Conservation (phyloP, 495 filamentous ascomycete genomes). For the Penicillium ucsense region DNA sequence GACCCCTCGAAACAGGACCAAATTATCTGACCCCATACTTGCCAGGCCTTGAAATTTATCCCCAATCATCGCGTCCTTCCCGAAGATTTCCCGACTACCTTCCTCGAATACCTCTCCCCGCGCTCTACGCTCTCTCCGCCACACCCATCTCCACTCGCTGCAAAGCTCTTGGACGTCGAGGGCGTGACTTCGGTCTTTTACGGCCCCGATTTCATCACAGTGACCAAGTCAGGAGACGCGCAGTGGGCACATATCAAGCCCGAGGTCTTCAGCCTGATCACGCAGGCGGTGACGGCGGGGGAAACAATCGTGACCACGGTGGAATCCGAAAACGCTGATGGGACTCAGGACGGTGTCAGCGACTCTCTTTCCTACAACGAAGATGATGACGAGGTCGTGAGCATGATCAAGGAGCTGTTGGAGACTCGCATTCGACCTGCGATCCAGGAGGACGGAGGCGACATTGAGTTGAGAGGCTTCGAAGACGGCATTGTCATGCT, state of each 20-base stretch:
- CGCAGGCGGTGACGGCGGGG: slow-evolving; percentile 74
- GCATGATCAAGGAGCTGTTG: slow-evolving; percentile 98
- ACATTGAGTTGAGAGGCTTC: slow-evolving; percentile 91
- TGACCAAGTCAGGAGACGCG: slow-evolving; percentile 77
- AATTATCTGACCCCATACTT: neutral
- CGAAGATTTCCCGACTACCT: slow-evolving; percentile 56
- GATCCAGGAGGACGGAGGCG: slow-evolving; percentile 95
- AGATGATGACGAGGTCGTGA: slow-evolving; percentile 83
- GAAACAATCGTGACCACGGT: slow-evolving; percentile 69
- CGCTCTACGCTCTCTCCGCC: slow-evolving; percentile 80
- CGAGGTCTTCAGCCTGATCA: slow-evolving; percentile 91
- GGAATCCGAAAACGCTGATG: slow-evolving; percentile 47
- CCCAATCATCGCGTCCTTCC: slow-evolving; percentile 79
- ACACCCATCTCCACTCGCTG: slow-evolving; percentile 86
- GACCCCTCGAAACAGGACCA: neutral
- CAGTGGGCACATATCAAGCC: slow-evolving; percentile 94
- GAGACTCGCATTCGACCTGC: slow-evolving; percentile 91
- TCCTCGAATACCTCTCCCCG: slow-evolving; percentile 84
- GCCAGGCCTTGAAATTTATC: slow-evolving; percentile 77
- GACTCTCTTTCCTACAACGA: slow-evolving; percentile 73
- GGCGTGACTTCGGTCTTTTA: slow-evolving; percentile 93
- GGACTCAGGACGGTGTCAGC: slow-evolving; percentile 39
- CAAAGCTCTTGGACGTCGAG: slow-evolving; percentile 80
- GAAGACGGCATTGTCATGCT: slow-evolving; percentile 74
- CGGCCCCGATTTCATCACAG: slow-evolving; percentile 90